Evolutionary conservation across 176 grass and related monocot genomes (phyloP).

Genomic region (Metroxylon sagu): DNA sequence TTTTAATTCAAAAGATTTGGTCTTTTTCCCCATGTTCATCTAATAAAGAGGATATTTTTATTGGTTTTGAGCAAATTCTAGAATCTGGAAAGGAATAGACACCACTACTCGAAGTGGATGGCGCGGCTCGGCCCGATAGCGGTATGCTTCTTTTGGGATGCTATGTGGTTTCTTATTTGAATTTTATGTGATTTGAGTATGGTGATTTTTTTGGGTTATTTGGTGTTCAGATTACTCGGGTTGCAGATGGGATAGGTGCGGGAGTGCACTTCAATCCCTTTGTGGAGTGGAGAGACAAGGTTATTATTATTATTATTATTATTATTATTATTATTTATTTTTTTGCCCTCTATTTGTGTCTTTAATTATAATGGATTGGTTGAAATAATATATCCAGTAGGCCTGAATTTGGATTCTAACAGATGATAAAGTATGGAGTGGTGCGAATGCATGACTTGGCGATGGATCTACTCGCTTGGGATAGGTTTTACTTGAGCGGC

Average conservation of each 20-base stretch:
- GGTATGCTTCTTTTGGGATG: constrained; percentile 18
- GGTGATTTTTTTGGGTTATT: not conserved
- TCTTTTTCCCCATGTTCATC: not conserved
- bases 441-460: constrained; percentile 77
- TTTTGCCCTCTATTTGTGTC: not conserved
- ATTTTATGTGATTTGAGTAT: constrained; percentile 1
- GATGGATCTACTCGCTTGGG: constrained; percentile 74
- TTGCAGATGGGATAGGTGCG: constrained; percentile 48
- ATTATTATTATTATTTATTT: not conserved
- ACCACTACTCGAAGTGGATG: constrained; percentile 72
- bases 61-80: constrained; percentile 4
- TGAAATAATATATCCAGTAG: not conserved
- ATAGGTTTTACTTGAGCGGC: constrained; percentile 79
- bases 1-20: not conserved
- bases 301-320: constrained; percentile 4
- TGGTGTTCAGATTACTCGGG: constrained; percentile 42
- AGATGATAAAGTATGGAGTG: constrained; percentile 91
- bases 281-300: constrained; percentile 76
- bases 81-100: constrained; percentile 73
- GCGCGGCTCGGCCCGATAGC: constrained; percentile 29
- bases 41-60: too few relatives aligned
- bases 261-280: constrained; percentile 93
- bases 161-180: not conserved
- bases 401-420: not conserved
- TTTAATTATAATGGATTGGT: not conserved